Base-by-base conservation (phyloP, 257 asterid species). In the Solanum ossicruentum region DNA sequence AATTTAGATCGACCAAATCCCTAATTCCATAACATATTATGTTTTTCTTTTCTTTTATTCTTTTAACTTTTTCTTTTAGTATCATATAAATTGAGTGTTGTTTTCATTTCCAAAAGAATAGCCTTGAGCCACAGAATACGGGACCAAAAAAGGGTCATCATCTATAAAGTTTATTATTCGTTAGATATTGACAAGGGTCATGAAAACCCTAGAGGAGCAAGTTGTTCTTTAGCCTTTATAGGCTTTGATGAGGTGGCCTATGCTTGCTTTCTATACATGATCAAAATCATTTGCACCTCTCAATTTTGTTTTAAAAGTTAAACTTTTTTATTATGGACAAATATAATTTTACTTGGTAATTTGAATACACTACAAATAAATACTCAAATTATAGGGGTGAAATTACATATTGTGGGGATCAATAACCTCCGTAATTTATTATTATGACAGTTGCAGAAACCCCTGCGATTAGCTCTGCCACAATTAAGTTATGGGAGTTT, bases 81-180 rank as follows among this genome's bases (percentile, higher is more conserved):
- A 58, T 56, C 11, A 58, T 69, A 79, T 51, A 54, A 26, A 52
- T 75, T 20, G 83, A 81, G 86, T 51, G n/a, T 81, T 84, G 77
- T 51, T 58, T 69, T 87, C 82, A 55, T 80, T 73, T 26, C 73
- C 20, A 39, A 65, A 73, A 66, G 80, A 85, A 84, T 79, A 26
- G 17, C 63, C 10, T 49, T 23, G 82, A 77, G 82, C 82, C 43
- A 75, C 51, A 18, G 57, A 83, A 84, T 69, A 83, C 32, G 70
- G 66, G 51, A 85, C 80, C 73, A 78, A 85, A 85, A 69, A 86
- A 85, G 86, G 39, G 86, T 85, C 80, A 56, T 43, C 77, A 65
- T 73, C 63, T 77, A 26, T 49, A 86, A 85, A 89, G 90, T 84
- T 83, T 65, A 63, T 12, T 61, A 88, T 89, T 89, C 91, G 63